Evolutionary conservation across 495 filamentous ascomycete genomes (phyloP).

Genomic region (Neurospora sp.): DNA sequence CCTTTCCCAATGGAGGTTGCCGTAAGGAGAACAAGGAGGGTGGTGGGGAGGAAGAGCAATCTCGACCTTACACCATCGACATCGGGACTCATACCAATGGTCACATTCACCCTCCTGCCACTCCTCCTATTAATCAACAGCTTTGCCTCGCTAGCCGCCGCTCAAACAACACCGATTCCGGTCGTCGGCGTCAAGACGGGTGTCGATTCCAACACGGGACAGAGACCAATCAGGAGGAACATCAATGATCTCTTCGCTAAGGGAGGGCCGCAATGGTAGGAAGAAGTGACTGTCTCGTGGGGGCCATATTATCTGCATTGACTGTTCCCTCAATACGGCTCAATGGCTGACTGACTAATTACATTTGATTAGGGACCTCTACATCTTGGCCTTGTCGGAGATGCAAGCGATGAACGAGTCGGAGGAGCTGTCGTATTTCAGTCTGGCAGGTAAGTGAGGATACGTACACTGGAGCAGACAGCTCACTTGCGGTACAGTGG

Average conservation of each 20-base stretch:
- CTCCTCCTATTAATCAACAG: background rate
- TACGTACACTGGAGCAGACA: background rate
- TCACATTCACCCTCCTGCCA: background rate
- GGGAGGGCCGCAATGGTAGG: constrained; percentile 31
- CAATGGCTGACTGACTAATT: background rate
- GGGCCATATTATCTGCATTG: background rate
- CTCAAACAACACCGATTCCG: constrained; percentile 13
- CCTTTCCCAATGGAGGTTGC: background rate
- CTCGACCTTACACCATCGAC: background rate
- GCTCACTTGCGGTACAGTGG: background rate
- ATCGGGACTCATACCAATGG: background rate
- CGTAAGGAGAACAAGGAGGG: background rate
- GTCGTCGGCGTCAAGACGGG: constrained; percentile 29
- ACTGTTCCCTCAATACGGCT: background rate
- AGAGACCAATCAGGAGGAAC: constrained; percentile 25
- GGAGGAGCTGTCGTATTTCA: constrained; percentile 37
- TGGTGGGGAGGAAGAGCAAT: background rate
- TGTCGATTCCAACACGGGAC: constrained; percentile 23
- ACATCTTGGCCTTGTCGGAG: constrained; percentile 33
- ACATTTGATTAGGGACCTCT: constrained; percentile 28
- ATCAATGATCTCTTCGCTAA: constrained; percentile 27
- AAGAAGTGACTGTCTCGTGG: background rate
- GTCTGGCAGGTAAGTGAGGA: constrained; percentile 33
- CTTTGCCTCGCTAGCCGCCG: background rate
- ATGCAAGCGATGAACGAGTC: constrained; percentile 30